These are phyloP conservation scores for Aspergillus leporis DNA, from an alignment of 495 filamentous ascomycete genomes.

Conservation along the genomic window DNA sequence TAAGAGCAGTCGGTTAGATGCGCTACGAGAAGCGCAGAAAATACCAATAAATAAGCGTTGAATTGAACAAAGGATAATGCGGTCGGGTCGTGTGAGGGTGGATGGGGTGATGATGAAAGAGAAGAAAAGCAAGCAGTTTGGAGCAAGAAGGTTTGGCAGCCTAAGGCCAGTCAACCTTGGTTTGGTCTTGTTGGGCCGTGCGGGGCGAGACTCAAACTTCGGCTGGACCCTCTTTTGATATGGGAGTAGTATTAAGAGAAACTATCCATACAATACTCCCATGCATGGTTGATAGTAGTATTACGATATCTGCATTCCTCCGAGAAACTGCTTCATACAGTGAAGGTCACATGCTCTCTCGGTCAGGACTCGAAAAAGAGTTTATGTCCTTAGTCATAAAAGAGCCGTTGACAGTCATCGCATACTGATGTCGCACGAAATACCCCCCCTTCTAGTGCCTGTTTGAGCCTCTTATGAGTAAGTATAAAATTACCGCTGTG, in stretches of 20 bases:
- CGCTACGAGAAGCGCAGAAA: background rate
- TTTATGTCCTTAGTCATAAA: too few species aligned
- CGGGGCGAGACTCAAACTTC: conserved; percentile 18
- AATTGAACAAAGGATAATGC: background rate
- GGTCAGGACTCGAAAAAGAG: too few species aligned
- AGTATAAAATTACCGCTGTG: too few species aligned
- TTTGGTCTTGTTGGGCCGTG: conserved; percentile 16
- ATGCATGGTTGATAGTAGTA: background rate
- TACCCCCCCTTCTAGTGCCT: background rate
- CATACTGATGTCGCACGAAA: background rate
- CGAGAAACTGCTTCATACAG: too few species aligned
- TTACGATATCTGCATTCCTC: background rate
- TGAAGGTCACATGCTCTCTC: too few species aligned
- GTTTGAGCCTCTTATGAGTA: too few species aligned
- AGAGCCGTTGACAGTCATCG: background rate
- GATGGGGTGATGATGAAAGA: conserved; percentile 8
- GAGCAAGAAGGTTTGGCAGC: conserved; percentile 12
- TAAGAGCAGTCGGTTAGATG: background rate
- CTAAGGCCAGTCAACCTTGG: conserved; percentile 10
- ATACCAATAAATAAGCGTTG: background rate
- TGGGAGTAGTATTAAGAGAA: too few species aligned
- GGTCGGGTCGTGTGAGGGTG: conserved; percentile 3
- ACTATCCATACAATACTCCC: too few species aligned
- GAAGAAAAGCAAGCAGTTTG: conserved; percentile 4
- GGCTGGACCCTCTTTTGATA: conserved; percentile 16